A percentile compares a stretch with the other conserved stretches of the same genome.
Conservation (phyloP, 441 rosid species). For the Populus hybrid region DNA sequence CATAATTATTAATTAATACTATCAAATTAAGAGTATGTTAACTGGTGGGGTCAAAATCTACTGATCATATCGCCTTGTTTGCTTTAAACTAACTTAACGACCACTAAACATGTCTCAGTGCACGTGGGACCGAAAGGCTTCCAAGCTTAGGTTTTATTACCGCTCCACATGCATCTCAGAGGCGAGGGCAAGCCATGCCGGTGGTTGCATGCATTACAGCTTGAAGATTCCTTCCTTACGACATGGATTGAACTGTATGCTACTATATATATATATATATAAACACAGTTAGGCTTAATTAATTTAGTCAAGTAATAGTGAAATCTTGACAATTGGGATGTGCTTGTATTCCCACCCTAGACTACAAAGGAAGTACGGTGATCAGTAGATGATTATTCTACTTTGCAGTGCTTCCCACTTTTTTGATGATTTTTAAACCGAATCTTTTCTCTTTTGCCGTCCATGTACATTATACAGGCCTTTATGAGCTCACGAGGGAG, state of each 20-base stretch:
- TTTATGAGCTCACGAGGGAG: background rate
- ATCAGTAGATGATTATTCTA: too few relatives aligned
- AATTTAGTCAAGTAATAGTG: too few relatives aligned
- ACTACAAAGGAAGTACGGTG: too few relatives aligned
- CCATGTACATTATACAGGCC: background rate
- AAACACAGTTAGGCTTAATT: too few relatives aligned
- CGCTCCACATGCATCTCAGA: background rate
- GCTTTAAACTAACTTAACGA: conserved; percentile 38
- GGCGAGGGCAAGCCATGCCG: background rate
- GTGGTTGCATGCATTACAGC: background rate
- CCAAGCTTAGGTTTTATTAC: background rate
- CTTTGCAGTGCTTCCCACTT: background rate
- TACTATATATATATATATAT: background rate
- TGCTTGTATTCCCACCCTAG: too few relatives aligned
- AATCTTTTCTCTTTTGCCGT: background rate
- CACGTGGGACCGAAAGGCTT: conserved; percentile 17
- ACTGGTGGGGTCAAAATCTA: conserved; percentile 16
- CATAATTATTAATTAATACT: background rate
- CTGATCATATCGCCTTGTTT: background rate
- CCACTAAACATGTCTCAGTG: conserved; percentile 18
- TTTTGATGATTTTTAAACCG: background rate
- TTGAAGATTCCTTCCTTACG: conserved; percentile 14
- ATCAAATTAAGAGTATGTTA: background rate
- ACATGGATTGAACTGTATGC: background rate
- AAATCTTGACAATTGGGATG: too few relatives aligned